A percentile compares a stretch with the other conserved stretches of the same genome.
Evolutionary conservation across 345 rosid genomes (phyloP).

Genomic region (Syzygium aqueum): DNA sequence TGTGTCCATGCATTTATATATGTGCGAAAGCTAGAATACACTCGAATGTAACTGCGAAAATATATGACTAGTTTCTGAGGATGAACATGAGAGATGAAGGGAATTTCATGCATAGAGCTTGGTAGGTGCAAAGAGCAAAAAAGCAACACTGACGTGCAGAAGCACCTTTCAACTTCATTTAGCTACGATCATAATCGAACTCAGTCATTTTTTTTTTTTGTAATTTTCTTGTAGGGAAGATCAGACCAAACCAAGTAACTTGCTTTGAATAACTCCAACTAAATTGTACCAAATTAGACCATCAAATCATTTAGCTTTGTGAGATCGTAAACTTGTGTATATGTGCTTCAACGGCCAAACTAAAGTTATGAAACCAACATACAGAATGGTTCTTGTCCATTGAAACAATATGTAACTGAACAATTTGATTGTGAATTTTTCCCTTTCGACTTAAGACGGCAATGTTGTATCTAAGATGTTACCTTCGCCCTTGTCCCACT

Average conservation of each 20-base stretch:
- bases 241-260: not conserved
- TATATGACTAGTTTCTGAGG: not conserved
- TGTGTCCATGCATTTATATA: not conserved
- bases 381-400: not conserved
- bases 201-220: not conserved
- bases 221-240: not conserved
- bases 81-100: not conserved
- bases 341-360: not conserved
- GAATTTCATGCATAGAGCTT: not conserved
- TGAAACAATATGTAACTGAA: not conserved
- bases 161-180: not conserved
- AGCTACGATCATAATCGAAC: not conserved
- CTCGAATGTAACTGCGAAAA: not conserved
- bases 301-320: not conserved
- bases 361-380: not conserved
- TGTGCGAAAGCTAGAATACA: not conserved
- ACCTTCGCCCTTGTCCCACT: not conserved
- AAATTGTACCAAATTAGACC: not conserved
- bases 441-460: not conserved
- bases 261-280: not conserved
- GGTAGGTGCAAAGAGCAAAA: not conserved
- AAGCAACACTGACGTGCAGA: not conserved
- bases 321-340: not conserved
- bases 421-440: not conserved
- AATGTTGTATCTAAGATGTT: not conserved